Conservation (phyloP, 495 filamentous ascomycete genomes). For the Filosporella fistucella region DNA sequence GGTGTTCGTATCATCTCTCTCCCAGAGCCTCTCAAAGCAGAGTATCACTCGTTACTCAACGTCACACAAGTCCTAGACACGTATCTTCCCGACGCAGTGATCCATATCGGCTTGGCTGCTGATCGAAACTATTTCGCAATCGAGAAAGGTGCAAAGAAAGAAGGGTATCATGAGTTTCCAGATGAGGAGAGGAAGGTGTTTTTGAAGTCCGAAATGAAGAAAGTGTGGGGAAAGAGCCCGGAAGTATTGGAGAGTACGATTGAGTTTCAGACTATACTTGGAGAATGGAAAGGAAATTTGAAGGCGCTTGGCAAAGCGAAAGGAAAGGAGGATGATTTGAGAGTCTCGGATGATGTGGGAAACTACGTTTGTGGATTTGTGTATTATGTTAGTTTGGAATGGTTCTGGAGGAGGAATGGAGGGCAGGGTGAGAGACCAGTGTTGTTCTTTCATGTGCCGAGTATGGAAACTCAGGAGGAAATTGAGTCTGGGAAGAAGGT, state of each 20-base stretch:
- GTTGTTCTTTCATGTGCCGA: constrained; percentile 20
- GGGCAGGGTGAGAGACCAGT: not conserved
- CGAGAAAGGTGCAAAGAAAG: constrained; percentile 23
- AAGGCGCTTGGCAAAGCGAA: not conserved
- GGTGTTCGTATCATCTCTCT: constrained; percentile 17
- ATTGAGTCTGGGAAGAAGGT: constrained; percentile 9
- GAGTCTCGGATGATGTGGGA: constrained; percentile 26
- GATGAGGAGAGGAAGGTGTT: constrained; percentile 24
- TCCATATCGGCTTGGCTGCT: constrained; percentile 26
- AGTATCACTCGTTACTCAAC: constrained; percentile 22
- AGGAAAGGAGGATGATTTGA: constrained; percentile 15
- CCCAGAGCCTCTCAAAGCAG: constrained; percentile 11
- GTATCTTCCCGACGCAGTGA: constrained; percentile 23
- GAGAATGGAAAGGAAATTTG: constrained; percentile 10
- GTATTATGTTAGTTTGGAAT: constrained; percentile 24
- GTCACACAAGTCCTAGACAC: constrained; percentile 19
- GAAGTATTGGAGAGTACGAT: constrained; percentile 13
- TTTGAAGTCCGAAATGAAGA: constrained; percentile 24
- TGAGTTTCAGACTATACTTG: constrained; percentile 20
- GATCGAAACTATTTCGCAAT: constrained; percentile 23
- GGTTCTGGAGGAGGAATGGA: constrained; percentile 9
- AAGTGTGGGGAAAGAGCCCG: constrained; percentile 23
- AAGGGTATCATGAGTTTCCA: constrained; percentile 29
- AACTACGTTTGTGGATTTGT: constrained; percentile 30
- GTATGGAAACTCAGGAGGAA: constrained; percentile 3